Conservation (phyloP, 257 asterid species). For the Petrea volubilis region DNA sequence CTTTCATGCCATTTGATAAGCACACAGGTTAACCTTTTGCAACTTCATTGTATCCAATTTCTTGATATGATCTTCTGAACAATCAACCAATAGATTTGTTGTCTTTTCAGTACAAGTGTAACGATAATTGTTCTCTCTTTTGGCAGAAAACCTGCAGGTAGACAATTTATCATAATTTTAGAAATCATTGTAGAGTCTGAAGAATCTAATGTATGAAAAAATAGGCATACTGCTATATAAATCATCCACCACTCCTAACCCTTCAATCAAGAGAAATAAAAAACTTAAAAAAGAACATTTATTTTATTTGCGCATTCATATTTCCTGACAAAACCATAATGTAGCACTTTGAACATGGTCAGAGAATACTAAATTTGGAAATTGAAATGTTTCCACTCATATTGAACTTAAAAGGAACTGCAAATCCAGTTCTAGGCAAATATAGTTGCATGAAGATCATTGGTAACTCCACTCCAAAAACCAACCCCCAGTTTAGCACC, state of each 20-base stretch:
- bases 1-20: not conserved
- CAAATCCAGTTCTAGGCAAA: conserved; percentile 1
- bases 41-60: conserved; percentile 19
- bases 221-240: not conserved
- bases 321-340: not conserved
- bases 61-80: conserved; percentile 25
- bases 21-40: conserved; percentile 31
- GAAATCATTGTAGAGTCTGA: conserved; percentile 2
- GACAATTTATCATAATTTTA: not conserved
- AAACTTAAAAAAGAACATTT: too few species aligned
- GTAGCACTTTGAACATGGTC: not conserved
- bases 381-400: not conserved
- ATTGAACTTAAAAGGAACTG: not conserved
- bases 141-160: conserved; percentile 36
- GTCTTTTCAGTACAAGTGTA: conserved; percentile 6
- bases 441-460: not conserved
- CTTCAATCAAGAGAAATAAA: not conserved
- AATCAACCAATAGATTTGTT: conserved; percentile 15
- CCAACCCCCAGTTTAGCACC: not conserved
- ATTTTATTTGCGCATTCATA: not conserved
- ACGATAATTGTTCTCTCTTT: conserved; percentile 20
- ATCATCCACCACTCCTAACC: not conserved
- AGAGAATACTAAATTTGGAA: not conserved
- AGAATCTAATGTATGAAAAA: not conserved
- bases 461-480: not conserved